Conservation (phyloP, 2,329 filamentous ascomycete genomes). For the Claviceps spartinae region DNA sequence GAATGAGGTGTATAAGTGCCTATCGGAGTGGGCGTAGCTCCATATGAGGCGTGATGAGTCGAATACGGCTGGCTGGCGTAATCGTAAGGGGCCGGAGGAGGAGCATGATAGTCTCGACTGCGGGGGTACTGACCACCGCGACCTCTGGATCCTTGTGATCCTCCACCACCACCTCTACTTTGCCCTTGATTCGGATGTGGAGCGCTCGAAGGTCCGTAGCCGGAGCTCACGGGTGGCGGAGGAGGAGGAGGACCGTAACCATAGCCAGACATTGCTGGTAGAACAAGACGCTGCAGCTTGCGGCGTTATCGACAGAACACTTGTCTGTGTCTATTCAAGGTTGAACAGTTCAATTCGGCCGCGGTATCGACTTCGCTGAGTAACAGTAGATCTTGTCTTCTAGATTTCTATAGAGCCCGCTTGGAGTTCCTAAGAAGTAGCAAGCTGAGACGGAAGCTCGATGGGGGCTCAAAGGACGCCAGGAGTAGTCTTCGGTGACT, state of each 20-base stretch:
- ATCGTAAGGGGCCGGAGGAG: slow-evolving; percentile 26
- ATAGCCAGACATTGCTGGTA: slow-evolving; percentile 31
- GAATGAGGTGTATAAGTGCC: slow-evolving; percentile 24
- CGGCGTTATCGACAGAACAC: slow-evolving; percentile 8
- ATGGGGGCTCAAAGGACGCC: not conserved
- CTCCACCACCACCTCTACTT: slow-evolving; percentile 26
- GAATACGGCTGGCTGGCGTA: slow-evolving; percentile 28
- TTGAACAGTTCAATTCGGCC: not conserved
- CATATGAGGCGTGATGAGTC: slow-evolving; percentile 17
- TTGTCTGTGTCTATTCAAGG: slow-evolving; percentile 7
- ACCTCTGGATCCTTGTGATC: slow-evolving; percentile 22
- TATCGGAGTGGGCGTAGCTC: slow-evolving; percentile 21
- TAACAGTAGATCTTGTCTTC: not conserved
- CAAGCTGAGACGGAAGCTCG: not conserved
- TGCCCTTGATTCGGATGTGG: slow-evolving; percentile 25
- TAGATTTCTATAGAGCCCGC: not conserved
- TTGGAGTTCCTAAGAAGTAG: not conserved
- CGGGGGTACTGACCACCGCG: slow-evolving; percentile 26
- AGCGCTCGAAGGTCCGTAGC: slow-evolving; percentile 26
- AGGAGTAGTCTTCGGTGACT: not conserved
- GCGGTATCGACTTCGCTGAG: not conserved
- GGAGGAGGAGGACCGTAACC: slow-evolving; percentile 38
- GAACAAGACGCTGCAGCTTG: slow-evolving; percentile 3
- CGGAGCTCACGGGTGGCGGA: slow-evolving; percentile 24
- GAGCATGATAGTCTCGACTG: slow-evolving; percentile 28